Percentiles rank a stretch among this genome's conserved stretches.
phyloP scores from a whole-genome alignment of 768 basidiomycete species.

The Candolleomyces eurysporus region DNA sequence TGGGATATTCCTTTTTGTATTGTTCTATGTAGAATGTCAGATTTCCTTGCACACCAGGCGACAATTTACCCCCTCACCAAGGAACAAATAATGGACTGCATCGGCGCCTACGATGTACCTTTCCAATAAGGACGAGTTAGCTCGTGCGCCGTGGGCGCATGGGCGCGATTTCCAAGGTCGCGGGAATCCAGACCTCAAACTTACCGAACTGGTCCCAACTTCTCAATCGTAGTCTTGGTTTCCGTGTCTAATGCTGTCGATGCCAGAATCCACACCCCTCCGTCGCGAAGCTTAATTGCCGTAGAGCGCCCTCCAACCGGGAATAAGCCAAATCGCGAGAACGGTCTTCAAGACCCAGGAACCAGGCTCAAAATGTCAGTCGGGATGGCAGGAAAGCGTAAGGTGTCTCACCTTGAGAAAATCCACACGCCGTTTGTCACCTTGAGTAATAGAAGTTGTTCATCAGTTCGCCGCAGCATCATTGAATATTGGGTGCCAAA shows the following conservation, averaged over 20 bases:
- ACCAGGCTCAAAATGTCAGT: neutral
- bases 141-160: neutral
- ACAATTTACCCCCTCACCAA: conserved; percentile 35
- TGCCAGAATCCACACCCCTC: conserved; percentile 80
- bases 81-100: conserved; percentile 55
- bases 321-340: conserved; percentile 60
- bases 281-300: conserved; percentile 65
- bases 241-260: conserved; percentile 68
- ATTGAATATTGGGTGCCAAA: neutral
- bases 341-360: conserved; percentile 45
- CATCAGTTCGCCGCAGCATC: neutral
- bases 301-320: conserved; percentile 85
- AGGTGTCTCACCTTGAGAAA: conserved; percentile 51
- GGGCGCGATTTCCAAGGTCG: neutral
- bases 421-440: conserved; percentile 57
- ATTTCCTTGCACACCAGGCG: neutral
- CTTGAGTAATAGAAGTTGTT: conserved; percentile 21
- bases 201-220: conserved; percentile 69
- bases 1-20: conserved; percentile 67
- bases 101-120: conserved; percentile 63
- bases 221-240: conserved; percentile 60
- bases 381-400: neutral
- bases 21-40: conserved; percentile 16
- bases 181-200: conserved; percentile 8
- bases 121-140: neutral